These are phyloP conservation scores for Ophiostoma australiae DNA, from an alignment of 2,329 filamentous ascomycete species.

Conservation along the genomic window DNA sequence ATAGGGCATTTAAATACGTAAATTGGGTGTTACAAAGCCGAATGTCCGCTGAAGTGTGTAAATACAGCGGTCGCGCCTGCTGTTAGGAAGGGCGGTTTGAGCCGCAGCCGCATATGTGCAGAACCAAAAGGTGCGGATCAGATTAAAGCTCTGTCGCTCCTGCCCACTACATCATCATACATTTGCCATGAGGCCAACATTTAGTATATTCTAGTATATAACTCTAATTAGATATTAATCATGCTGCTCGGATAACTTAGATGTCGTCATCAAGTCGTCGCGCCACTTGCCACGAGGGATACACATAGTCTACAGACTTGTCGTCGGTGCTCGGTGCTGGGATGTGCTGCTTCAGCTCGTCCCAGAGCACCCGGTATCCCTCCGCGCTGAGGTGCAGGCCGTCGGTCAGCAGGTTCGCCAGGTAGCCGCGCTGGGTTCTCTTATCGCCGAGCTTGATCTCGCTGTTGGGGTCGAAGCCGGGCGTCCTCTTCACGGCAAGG, in stretches of 20 bases:
- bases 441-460: slow-evolving; percentile 48
- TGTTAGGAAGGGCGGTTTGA: neutral
- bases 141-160: neutral
- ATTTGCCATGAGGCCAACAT: neutral
- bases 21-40: neutral
- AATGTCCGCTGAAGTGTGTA: neutral
- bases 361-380: slow-evolving; percentile 51
- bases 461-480: slow-evolving; percentile 47
- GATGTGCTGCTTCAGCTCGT: slow-evolving; percentile 46
- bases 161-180: neutral
- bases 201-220: too few relatives aligned
- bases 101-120: neutral
- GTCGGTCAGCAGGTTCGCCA: slow-evolving; percentile 51
- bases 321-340: slow-evolving; percentile 41
- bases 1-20: neutral
- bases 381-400: slow-evolving; percentile 54
- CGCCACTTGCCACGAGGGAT: slow-evolving; percentile 46
- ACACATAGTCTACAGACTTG: slow-evolving; percentile 36
- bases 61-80: neutral
- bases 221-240: too few relatives aligned
- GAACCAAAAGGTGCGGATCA: neutral
- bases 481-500: slow-evolving; percentile 56
- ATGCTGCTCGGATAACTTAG: neutral
- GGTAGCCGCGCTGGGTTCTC: slow-evolving; percentile 45
- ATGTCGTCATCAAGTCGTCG: neutral